These are phyloP conservation scores for Leishmania tarentolae DNA, from an alignment of 208 protist species.

Conservation along the genomic window DNA sequence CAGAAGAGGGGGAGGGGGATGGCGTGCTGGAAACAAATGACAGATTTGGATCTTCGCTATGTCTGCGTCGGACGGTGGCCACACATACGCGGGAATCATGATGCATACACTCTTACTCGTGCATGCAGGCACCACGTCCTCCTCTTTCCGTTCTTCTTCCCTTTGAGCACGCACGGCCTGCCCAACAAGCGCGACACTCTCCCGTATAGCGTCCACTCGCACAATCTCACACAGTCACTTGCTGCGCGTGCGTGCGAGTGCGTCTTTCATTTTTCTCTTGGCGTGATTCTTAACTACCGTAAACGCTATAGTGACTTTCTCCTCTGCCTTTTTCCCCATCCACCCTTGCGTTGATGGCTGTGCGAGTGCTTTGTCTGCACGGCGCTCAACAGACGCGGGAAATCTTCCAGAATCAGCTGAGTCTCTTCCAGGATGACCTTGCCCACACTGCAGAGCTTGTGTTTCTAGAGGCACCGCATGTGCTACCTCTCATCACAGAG, in stretches of 20 bases:
- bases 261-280: background rate
- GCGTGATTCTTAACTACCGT: background rate
- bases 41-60: background rate
- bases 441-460: slow-evolving; percentile 46
- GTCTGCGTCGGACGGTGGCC: background rate
- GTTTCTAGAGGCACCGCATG: slow-evolving; percentile 70
- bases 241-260: background rate
- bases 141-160: background rate
- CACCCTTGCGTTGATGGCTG: slow-evolving; percentile 16
- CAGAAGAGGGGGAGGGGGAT: background rate
- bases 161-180: background rate
- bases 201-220: background rate
- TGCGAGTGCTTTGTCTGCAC: slow-evolving; percentile 78
- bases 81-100: background rate
- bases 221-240: background rate
- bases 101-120: background rate
- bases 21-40: background rate
- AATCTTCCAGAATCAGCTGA: slow-evolving; percentile 85
- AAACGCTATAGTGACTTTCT: background rate
- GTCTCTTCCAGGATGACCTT: slow-evolving; percentile 46
- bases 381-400: slow-evolving; percentile 78
- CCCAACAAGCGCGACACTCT: background rate
- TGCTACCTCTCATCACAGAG: slow-evolving; percentile 38
- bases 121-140: background rate
- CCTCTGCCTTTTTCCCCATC: background rate